phyloP scores from a whole-genome alignment of 208 protist genomes.

The Trypanosoma boissoni region DNA sequence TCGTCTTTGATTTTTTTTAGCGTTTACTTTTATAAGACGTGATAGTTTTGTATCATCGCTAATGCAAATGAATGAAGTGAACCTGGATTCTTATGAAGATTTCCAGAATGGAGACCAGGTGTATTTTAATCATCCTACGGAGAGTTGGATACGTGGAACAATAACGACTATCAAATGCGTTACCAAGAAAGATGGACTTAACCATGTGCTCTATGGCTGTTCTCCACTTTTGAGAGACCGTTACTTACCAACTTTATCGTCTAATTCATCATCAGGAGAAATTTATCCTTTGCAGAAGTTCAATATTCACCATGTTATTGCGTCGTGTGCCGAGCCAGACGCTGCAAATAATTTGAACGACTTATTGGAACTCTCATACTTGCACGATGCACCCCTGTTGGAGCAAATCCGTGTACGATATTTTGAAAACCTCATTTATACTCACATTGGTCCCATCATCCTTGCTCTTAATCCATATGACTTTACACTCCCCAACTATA shows the following conservation, averaged over 20 bases:
- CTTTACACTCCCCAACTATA: slow-evolving; percentile 31
- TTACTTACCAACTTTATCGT: slow-evolving; percentile 1
- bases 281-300: slow-evolving; percentile 13
- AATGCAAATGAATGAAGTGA: slow-evolving; percentile 4
- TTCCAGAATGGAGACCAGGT: slow-evolving; percentile 25
- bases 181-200: slow-evolving; percentile 25
- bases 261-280: not conserved
- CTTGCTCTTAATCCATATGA: slow-evolving; percentile 49
- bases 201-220: slow-evolving; percentile 15
- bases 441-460: slow-evolving; percentile 44
- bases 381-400: slow-evolving; percentile 35
- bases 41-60: no score
- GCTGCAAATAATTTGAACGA: slow-evolving; percentile 24
- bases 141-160: slow-evolving; percentile 33
- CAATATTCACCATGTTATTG: slow-evolving; percentile 26
- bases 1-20: no score
- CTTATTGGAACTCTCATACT: slow-evolving; percentile 30
- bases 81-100: slow-evolving; percentile 12
- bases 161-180: slow-evolving; percentile 20
- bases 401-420: slow-evolving; percentile 39
- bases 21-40: no score
- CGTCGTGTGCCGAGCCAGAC: slow-evolving; percentile 10
- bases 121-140: slow-evolving; percentile 35
- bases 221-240: not conserved
- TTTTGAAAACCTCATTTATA: slow-evolving; percentile 40